Base-by-base conservation (phyloP, 140 eudicot species). In the Senecio squalidus region DNA sequence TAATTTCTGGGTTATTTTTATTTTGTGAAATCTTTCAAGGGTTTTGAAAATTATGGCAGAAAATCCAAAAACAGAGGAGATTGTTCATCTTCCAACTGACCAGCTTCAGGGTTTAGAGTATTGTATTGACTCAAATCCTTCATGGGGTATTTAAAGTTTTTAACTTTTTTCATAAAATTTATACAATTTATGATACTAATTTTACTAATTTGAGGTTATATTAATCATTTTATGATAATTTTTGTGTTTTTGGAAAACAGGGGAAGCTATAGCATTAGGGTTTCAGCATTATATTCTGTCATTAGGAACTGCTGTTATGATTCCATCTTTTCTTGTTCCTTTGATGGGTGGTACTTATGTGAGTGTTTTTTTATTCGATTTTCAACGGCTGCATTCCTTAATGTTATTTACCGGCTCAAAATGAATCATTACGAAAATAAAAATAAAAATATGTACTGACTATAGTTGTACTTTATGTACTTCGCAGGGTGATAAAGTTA, bases 41-140 rank as follows among this genome's bases (percentile, higher is more conserved):
- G 49, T 46, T 31, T 36, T 71, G 14, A 26, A 15, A 73, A 73
- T 18, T 50, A 87, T 87, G 96, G 94, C 83, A 55, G 87, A 75
- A 62, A 82, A 85, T 67, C 90, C 92, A 43, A 93, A 93, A 84
- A 82, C 82, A 57, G 99, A 93, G 53, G 99, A 93, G 55, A 88
- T 93, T 10, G 84, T 79, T 48, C 96, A 93, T 72, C 99, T 89
- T 70, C 96, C 99, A 64, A 93, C 93, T 78, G 99, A 93, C 62
- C 99, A 93, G 62, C 95, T 93, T 64, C 99, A 93, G 36, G 99
- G 99, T 13, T 76, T 93, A 44, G 99, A 93, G 82, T 93, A 93
- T 52, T 93, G 99, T 66, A 88, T 93, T 60, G 99, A 93, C 69
- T 93, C 99, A 40, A 93, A 93, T 82, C 99, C 99, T 58, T 88